phyloP scores from a whole-genome alignment of 768 basidiomycete genomes.

The Pleurotus sapidus region DNA sequence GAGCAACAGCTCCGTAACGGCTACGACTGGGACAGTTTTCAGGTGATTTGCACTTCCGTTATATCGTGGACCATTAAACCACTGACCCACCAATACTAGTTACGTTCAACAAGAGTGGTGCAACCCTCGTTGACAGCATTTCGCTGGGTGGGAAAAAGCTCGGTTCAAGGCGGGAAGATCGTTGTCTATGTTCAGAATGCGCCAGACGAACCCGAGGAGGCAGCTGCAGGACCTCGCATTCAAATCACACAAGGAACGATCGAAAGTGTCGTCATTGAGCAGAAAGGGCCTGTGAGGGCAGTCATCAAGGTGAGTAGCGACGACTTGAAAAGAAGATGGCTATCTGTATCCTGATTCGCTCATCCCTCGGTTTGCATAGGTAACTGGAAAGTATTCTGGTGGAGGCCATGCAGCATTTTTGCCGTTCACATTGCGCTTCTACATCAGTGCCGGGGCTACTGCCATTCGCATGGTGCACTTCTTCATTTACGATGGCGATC shows the following conservation, averaged over 20 bases:
- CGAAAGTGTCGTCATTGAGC: conserved; percentile 29
- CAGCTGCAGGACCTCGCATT: conserved; percentile 20
- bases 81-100: conserved; percentile 14
- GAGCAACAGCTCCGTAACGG: conserved; percentile 18
- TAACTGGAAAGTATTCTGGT: conserved; percentile 33
- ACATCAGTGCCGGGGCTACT: conserved; percentile 30
- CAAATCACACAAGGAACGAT: conserved; percentile 21
- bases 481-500: conserved; percentile 36
- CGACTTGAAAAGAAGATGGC: not conserved
- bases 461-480: conserved; percentile 31
- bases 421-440: conserved; percentile 33
- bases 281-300: conserved; percentile 32
- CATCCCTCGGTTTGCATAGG: conserved; percentile 11
- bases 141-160: conserved; percentile 22
- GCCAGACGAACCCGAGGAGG: conserved; percentile 30
- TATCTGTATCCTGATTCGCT: not conserved
- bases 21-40: conserved; percentile 32
- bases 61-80: not conserved
- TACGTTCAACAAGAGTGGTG: conserved; percentile 29
- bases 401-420: conserved; percentile 28
- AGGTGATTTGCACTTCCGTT: conserved; percentile 15
- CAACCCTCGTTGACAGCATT: conserved; percentile 26
- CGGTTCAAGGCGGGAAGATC: conserved; percentile 26
- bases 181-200: conserved; percentile 29
- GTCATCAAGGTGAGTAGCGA: conserved; percentile 28